phyloP scores from a whole-genome alignment of 306 rosid species.

The Prinsepia uniflora region DNA sequence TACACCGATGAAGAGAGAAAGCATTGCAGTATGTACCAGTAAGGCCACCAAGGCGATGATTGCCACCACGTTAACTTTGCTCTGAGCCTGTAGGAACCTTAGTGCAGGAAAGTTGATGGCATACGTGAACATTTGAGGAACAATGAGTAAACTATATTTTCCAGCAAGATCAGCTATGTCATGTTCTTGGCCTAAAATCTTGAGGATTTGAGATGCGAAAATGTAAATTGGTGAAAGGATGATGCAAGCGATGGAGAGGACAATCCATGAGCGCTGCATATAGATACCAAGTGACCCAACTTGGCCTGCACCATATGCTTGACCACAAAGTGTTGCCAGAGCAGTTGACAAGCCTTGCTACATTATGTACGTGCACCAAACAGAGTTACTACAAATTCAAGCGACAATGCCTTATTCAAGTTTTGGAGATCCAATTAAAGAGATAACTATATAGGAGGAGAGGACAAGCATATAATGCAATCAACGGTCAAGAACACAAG shows the following conservation, averaged over 20 bases:
- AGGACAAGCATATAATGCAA: no score
- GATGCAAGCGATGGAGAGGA: slow-evolving; percentile 40
- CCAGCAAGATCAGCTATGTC: slow-evolving; percentile 70
- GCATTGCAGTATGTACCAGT: slow-evolving; percentile 39
- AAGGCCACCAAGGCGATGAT: slow-evolving; percentile 62
- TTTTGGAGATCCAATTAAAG: no score
- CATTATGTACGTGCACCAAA: no score
- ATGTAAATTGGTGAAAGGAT: slow-evolving; percentile 58
- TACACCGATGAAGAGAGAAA: slow-evolving; percentile 44
- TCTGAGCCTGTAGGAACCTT: slow-evolving; percentile 75
- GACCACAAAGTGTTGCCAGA: slow-evolving; percentile 73
- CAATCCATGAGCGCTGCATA: slow-evolving; percentile 78
- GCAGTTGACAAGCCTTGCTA: slow-evolving; percentile 26
- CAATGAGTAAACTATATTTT: slow-evolving; percentile 31
- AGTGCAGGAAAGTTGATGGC: slow-evolving; percentile 61
- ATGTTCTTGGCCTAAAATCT: slow-evolving; percentile 55
- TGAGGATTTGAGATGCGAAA: slow-evolving; percentile 54
- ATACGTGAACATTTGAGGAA: slow-evolving; percentile 61
- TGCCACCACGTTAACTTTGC: slow-evolving; percentile 50
- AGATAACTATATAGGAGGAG: no score
- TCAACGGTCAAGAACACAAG: no score
- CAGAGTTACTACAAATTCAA: no score
- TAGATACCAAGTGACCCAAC: slow-evolving; percentile 61
- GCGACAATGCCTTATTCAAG: no score
- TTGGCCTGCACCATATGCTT: slow-evolving; percentile 84